Percentiles rank a stretch among this genome's conserved stretches.
phyloP scores from a whole-genome alignment of 2,329 filamentous ascomycete species.

The Fusarium tjaetaba region DNA sequence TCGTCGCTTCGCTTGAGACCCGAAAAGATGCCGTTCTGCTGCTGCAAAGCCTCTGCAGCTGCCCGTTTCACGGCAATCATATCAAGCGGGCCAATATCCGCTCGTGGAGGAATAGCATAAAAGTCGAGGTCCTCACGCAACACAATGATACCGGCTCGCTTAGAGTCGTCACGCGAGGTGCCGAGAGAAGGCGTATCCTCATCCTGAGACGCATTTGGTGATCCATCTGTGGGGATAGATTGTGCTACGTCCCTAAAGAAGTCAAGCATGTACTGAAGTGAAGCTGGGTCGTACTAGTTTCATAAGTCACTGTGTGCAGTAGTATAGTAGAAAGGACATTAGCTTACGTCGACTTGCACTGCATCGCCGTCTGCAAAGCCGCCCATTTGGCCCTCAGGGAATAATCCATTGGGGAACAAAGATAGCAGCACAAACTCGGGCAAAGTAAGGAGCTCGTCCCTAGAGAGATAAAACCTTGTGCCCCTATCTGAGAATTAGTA shows the following conservation, averaged over 20 bases:
- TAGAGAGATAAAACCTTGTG: constrained; percentile 90
- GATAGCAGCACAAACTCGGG: constrained; percentile 97
- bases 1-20: constrained; percentile 95
- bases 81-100: constrained; percentile 84
- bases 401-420: constrained; percentile 97
- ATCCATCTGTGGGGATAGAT: constrained; percentile 84
- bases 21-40: constrained; percentile 95
- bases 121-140: constrained; percentile 96
- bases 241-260: constrained; percentile 97
- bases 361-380: constrained; percentile 92
- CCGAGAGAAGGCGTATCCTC: constrained; percentile 73
- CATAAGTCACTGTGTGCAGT: constrained; percentile 10
- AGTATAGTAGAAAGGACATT: neutral
- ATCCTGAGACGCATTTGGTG: constrained; percentile 72
- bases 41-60: constrained; percentile 84
- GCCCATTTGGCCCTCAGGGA: constrained; percentile 95
- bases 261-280: constrained; percentile 98
- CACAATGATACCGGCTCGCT: constrained; percentile 96
- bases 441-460: constrained; percentile 93
- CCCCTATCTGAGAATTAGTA: constrained; percentile 68
- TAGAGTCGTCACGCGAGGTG: constrained; percentile 78
- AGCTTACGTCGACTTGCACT: constrained; percentile 94
- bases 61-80: constrained; percentile 98
- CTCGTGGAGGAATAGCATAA: constrained; percentile 89
- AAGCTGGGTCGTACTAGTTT: constrained; percentile 90